A percentile compares a stretch with the other conserved stretches of the same genome.
Conservation (phyloP, 2,329 filamentous ascomycete species). For the Colletotrichum truncatum region DNA sequence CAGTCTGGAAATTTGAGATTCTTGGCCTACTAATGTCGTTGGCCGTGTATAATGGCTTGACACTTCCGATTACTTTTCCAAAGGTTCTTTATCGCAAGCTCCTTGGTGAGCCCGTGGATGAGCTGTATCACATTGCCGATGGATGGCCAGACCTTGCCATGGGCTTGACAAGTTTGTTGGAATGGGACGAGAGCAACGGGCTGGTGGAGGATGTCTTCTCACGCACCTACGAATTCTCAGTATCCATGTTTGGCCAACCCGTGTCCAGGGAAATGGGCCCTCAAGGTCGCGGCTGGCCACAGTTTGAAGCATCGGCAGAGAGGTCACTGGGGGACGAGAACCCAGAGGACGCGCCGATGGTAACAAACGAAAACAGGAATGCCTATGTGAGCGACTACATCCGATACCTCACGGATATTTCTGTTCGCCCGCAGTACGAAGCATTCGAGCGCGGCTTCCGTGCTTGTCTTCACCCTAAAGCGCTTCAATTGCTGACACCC, state of each 20-base stretch:
- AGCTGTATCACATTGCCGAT: conserved; percentile 81
- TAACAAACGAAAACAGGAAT: conserved; percentile 82
- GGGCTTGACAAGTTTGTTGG: conserved; percentile 76
- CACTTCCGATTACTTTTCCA: conserved; percentile 89
- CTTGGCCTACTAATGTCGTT: conserved; percentile 88
- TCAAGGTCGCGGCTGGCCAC: conserved; percentile 59
- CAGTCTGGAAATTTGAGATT: conserved; percentile 89
- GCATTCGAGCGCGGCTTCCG: conserved; percentile 87
- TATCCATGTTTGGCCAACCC: conserved; percentile 64
- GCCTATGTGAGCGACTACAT: conserved; percentile 88
- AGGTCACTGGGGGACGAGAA: conserved; percentile 45
- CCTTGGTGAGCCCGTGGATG: conserved; percentile 72
- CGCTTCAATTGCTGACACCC: conserved; percentile 77
- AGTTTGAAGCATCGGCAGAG: conserved; percentile 47
- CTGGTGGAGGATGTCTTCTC: conserved; percentile 84
- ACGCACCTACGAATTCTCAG: conserved; percentile 87
- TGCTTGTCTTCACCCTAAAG: conserved; percentile 75
- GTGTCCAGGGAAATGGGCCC: conserved; percentile 65
- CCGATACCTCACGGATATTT: conserved; percentile 81
- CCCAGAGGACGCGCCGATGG: conserved; percentile 70
- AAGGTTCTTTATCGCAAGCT: conserved; percentile 84
- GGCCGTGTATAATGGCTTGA: conserved; percentile 92
- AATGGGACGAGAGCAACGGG: conserved; percentile 80
- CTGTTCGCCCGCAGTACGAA: conserved; percentile 78
- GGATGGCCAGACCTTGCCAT: conserved; percentile 86